These are phyloP conservation scores for Komagataea norvegica DNA, from an alignment of 1,139 yeast genomes.

Conservation along the genomic window DNA sequence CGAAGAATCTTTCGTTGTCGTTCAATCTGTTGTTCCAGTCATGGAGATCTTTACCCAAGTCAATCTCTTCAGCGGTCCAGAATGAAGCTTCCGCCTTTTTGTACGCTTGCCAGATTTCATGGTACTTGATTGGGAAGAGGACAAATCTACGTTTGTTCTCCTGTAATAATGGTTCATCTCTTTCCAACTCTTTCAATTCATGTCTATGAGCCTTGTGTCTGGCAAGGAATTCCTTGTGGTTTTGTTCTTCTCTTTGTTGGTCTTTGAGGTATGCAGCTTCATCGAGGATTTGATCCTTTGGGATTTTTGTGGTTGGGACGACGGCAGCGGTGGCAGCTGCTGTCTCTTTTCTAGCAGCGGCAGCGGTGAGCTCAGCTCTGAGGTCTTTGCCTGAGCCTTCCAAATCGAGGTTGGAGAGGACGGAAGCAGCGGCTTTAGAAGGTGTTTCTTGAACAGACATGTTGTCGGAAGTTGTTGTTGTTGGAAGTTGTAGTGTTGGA, in stretches of 20 bases:
- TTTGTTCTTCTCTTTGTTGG: slow-evolving; percentile 6
- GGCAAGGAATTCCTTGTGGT: slow-evolving; percentile 51
- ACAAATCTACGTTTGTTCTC: slow-evolving; percentile 92
- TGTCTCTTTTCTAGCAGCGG: slow-evolving; percentile 24
- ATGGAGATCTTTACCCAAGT: slow-evolving; percentile 79
- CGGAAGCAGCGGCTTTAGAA: slow-evolving; percentile 26
- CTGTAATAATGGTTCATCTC: slow-evolving; percentile 80
- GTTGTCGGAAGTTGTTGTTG: too few species aligned
- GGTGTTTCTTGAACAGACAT: slow-evolving; percentile 28
- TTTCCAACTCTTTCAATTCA: slow-evolving; percentile 66
- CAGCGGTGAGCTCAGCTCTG: slow-evolving; percentile 26
- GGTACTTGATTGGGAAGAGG: slow-evolving; percentile 93
- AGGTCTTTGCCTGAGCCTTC: slow-evolving; percentile 23
- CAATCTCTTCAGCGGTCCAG: slow-evolving; percentile 99
- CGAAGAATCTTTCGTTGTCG: slow-evolving; percentile 85
- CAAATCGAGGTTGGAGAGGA: slow-evolving; percentile 22
- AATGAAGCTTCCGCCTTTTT: slow-evolving; percentile 98
- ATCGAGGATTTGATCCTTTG: slow-evolving; percentile 10
- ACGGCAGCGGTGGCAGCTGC: slow-evolving; percentile 8
- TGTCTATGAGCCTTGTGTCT: slow-evolving; percentile 68
- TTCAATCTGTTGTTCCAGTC: slow-evolving; percentile 87
- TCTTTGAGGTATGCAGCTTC: slow-evolving; percentile 6
- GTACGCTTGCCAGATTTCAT: slow-evolving; percentile 98
- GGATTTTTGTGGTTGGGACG: slow-evolving; percentile 6
- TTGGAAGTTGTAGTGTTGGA: too few species aligned